phyloP scores from a whole-genome alignment of 805 yeast genomes.

The Myxozyma lipomycoides region DNA sequence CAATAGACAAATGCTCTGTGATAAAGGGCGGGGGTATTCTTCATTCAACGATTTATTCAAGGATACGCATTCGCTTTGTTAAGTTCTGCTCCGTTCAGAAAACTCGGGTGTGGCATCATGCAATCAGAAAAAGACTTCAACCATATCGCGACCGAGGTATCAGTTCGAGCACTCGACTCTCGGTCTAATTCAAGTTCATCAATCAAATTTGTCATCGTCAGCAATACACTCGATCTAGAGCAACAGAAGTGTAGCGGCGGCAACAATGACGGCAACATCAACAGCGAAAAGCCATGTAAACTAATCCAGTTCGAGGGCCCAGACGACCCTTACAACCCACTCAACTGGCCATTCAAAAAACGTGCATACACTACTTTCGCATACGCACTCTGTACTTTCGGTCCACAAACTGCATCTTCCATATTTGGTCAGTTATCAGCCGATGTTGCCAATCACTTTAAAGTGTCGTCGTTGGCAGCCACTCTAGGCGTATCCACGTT shows the following conservation, averaged over 20 bases:
- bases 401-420: conserved; percentile 52
- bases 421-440: conserved; percentile 29
- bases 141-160: not conserved
- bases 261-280: not conserved
- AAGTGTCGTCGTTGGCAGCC: conserved; percentile 8
- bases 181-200: too few species aligned
- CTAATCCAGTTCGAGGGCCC: conserved; percentile 64
- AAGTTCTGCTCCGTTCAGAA: too few species aligned
- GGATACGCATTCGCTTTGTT: too few species aligned
- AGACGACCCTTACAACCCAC: conserved; percentile 67
- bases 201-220: too few species aligned
- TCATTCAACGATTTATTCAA: too few species aligned
- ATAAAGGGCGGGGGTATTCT: too few species aligned
- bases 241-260: too few species aligned
- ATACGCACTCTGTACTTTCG: conserved; percentile 42
- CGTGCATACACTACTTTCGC: conserved; percentile 42
- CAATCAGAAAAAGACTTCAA: not conserved
- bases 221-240: too few species aligned
- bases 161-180: not conserved
- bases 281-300: not conserved
- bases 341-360: conserved; percentile 41
- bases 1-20: too few species aligned
- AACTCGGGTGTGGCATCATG: too few species aligned
- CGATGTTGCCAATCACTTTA: conserved; percentile 11
- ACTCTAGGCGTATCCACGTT: conserved; percentile 20